phyloP scores from a whole-genome alignment of 208 protist species.

The Trypanosoma cruzi region DNA sequence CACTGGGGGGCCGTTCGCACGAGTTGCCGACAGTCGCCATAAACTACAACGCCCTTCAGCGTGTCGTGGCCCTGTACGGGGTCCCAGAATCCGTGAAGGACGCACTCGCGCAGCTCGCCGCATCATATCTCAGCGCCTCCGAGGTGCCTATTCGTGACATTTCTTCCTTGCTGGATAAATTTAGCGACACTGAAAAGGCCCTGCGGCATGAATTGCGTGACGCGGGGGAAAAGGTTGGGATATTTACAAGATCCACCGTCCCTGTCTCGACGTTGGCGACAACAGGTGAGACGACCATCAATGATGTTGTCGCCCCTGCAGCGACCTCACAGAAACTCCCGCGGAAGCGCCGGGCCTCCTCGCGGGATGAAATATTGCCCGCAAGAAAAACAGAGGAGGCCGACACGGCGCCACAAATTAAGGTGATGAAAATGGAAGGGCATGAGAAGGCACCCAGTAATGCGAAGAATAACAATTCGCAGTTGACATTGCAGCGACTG shows the following conservation, averaged over 20 bases:
- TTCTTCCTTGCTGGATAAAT: slow-evolving; percentile 40
- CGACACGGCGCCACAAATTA: slow-evolving; percentile 1
- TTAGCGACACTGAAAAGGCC: slow-evolving; percentile 46
- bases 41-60: slow-evolving; percentile 52
- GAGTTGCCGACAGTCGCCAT: slow-evolving; percentile 39
- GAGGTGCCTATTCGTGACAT: slow-evolving; percentile 41
- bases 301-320: slow-evolving; percentile 7
- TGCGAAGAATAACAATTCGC: slow-evolving; percentile 5
- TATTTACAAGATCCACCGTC: slow-evolving; percentile 43
- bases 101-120: slow-evolving; percentile 38
- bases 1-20: slow-evolving; percentile 48
- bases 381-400: neutral
- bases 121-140: slow-evolving; percentile 15
- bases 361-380: neutral
- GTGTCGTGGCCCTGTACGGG: slow-evolving; percentile 46
- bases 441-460: neutral
- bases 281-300: neutral
- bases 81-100: slow-evolving; percentile 28
- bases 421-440: slow-evolving; percentile 18
- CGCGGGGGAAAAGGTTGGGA: slow-evolving; percentile 48
- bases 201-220: slow-evolving; percentile 52
- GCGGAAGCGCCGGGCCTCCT: slow-evolving; percentile 8
- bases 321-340: neutral
- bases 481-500: slow-evolving; percentile 12
- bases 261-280: slow-evolving; percentile 22